phyloP scores from a whole-genome alignment of 176 grass and related monocot genomes.

The Eleusine coracana region DNA sequence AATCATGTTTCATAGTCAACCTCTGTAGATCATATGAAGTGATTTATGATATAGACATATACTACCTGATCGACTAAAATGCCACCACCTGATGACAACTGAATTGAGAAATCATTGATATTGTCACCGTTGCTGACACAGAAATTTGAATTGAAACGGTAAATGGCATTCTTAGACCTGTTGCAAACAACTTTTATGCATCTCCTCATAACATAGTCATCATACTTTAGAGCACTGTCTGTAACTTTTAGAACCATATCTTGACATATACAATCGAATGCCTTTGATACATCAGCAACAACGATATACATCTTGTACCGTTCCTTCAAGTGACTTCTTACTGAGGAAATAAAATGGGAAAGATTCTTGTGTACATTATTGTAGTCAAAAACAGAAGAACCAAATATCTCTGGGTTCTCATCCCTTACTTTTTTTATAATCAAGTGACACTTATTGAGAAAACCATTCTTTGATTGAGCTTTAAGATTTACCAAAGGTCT shows the following conservation, averaged over 20 bases:
- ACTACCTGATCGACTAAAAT: conserved; percentile 86
- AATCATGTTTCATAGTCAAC: conserved; percentile 14
- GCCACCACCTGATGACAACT: conserved; percentile 57
- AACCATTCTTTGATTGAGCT: conserved; percentile 51
- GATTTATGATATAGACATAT: conserved; percentile 27
- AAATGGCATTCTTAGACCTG: conserved; percentile 39
- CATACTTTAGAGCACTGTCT: conserved; percentile 50
- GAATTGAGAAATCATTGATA: conserved; percentile 54
- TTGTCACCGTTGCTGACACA: conserved; percentile 40
- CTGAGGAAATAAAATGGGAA: conserved; percentile 55
- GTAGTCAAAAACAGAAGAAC: conserved; percentile 93
- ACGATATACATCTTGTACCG: conserved; percentile 71
- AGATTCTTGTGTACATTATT: conserved; percentile 70
- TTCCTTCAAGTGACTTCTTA: conserved; percentile 44
- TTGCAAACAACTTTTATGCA: conserved; percentile 59
- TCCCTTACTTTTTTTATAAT: conserved; percentile 65
- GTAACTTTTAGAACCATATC: conserved; percentile 70
- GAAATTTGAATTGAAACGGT: conserved; percentile 52
- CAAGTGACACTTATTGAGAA: conserved; percentile 54
- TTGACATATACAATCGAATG: conserved; percentile 79
- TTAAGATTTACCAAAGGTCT: conserved; percentile 76
- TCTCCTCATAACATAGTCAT: conserved; percentile 66
- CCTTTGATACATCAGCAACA: conserved; percentile 91
- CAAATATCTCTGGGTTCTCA: conserved; percentile 75
- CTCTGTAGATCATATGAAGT: conserved; percentile 17